Conservation (phyloP, 805 yeast species). For the Metschnikowia koreensis region DNA sequence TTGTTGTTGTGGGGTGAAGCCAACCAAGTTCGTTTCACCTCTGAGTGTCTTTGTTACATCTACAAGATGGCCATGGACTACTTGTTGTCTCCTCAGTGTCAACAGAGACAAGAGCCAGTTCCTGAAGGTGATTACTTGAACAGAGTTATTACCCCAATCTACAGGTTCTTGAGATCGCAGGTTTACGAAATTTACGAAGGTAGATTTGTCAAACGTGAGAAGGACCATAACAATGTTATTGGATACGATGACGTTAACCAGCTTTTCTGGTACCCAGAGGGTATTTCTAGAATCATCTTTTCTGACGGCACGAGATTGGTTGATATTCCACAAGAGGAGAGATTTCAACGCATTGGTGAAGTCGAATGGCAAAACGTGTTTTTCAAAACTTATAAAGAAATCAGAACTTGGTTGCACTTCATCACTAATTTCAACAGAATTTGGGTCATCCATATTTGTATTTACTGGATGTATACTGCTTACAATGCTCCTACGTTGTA, state of each 20-base stretch:
- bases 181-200: conserved; percentile 81
- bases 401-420: conserved; percentile 74
- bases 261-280: conserved; percentile 99
- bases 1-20: conserved; percentile 87
- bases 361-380: conserved; percentile 90
- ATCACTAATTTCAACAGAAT: conserved; percentile 78
- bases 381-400: conserved; percentile 72
- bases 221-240: conserved; percentile 73
- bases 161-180: conserved; percentile 74
- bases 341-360: conserved; percentile 87
- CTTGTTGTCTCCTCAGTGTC: conserved; percentile 83
- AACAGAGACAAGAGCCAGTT: conserved; percentile 77
- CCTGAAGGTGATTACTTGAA: conserved; percentile 91
- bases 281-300: conserved; percentile 86
- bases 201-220: conserved; percentile 80
- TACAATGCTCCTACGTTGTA: conserved; percentile 90
- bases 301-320: conserved; percentile 91
- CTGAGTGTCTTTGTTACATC: conserved; percentile 80
- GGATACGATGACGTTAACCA: conserved; percentile 99
- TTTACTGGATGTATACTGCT: conserved; percentile 94
- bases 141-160: conserved; percentile 89
- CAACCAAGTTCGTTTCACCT: conserved; percentile 89
- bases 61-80: conserved; percentile 95
- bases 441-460: conserved; percentile 88
- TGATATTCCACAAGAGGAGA: conserved; percentile 85